Evolutionary conservation across 345 rosid species (phyloP), one percentile per base, ranked within the genome.

Genomic region (Populus nigra): DNA sequence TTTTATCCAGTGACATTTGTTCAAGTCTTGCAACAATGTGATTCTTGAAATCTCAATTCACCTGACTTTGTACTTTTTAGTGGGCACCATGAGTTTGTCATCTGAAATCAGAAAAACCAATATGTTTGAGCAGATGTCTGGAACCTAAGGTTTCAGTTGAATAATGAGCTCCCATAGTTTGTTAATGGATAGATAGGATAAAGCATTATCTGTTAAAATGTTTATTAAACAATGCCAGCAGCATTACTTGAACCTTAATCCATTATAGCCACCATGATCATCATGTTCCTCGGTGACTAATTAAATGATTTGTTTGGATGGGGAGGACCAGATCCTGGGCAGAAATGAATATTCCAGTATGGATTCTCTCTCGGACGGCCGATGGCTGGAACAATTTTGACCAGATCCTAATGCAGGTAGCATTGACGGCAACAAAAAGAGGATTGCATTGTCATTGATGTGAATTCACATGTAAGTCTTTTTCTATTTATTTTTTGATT

Each of bases 361-460:
- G 79, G 81, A 72, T 41, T 36, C 75, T 69, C 71, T 78, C 71
- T 65, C 75, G 39, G 47, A 33, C 62, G 73, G 73, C 81, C n/a
- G n/a, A 73, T 69, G 83, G 85, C 85, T 69, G 67, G 82, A 77
- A 76, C 81, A 84, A 73, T 84, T 86, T 84, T 83, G 89, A 83
- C 83, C 81, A 73, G 74, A 81, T 81, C 75, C 79, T 67, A 72
- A 69, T 23, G 36, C 73, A 69, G 73, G 80, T 35, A 77, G 68
- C 62, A 53, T 39, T 67, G 66, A 76, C n/a, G 80, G 65, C 79
- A 76, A 69, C 76, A 50, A 74, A 65, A 82, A 77, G 45, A 41
- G 76, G 72, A 74, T 77, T 68, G 76, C 77, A 68, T 67, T 75
- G 78, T 67, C 63, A 7, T 49, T 74, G 29, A 27, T 78, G 74